These are phyloP conservation scores for Boletus bicolor DNA, from an alignment of 768 basidiomycete genomes.

Conservation along the genomic window DNA sequence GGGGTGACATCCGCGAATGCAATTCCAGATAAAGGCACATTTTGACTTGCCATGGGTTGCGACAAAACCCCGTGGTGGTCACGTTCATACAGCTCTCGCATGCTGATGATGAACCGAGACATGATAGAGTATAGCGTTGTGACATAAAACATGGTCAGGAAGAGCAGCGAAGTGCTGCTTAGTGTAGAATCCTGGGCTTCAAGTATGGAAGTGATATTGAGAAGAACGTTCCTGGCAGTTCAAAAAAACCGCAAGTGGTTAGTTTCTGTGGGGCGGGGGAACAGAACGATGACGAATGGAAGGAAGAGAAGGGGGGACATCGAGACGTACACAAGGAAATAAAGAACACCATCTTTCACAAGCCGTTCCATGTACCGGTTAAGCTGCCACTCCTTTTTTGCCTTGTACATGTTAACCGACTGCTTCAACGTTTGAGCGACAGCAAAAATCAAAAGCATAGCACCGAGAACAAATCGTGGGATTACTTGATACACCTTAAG, in stretches of 20 bases:
- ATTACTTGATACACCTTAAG: no score
- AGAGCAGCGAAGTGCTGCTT: no score
- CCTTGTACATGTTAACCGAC: conserved; percentile 1
- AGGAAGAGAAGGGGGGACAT: no score
- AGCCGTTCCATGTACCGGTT: conserved; percentile 5
- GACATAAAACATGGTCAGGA: not conserved
- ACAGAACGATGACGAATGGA: no score
- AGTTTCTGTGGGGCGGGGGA: no score
- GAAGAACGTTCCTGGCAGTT: not conserved
- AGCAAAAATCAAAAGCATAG: not conserved
- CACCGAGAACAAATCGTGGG: not conserved
- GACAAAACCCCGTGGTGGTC: not conserved
- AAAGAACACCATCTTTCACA: conserved; percentile 1
- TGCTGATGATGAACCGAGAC: conserved; percentile 8
- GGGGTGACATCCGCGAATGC: not conserved
- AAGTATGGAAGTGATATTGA: no score
- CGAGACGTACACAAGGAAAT: conserved; percentile 6
- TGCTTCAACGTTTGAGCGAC: not conserved
- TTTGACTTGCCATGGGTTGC: not conserved
- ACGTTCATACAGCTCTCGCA: conserved; percentile 1
- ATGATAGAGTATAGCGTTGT: not conserved
- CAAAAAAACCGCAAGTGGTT: not conserved
- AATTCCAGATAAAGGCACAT: not conserved
- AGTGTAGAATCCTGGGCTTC: not conserved
- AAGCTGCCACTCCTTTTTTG: conserved; percentile 2